These are phyloP conservation scores for Singerocomus rubriflavus DNA, from an alignment of 1,284 basidiomycete genomes.

Conservation along the genomic window DNA sequence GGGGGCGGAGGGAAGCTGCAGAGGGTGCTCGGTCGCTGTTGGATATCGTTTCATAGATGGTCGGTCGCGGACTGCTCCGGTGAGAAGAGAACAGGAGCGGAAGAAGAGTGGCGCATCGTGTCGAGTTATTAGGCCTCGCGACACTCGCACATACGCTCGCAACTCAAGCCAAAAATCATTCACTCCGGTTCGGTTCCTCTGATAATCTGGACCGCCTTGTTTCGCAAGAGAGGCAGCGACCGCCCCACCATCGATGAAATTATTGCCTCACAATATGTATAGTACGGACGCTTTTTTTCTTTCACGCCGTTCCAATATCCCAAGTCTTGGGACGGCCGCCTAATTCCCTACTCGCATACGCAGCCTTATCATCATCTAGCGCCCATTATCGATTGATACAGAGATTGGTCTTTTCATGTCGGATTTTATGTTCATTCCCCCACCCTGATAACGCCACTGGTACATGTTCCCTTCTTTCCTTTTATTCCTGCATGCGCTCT, in stretches of 20 bases:
- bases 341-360: slow-evolving; percentile 22
- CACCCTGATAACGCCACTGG: slow-evolving; percentile 19
- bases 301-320: slow-evolving; percentile 41
- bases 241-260: slow-evolving; percentile 28
- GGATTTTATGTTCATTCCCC: slow-evolving; percentile 31
- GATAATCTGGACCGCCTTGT: slow-evolving; percentile 22
- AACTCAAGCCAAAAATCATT: slow-evolving; percentile 13
- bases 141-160: slow-evolving; percentile 22
- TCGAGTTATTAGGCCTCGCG: slow-evolving; percentile 23
- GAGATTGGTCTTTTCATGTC: slow-evolving; percentile 23
- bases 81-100: slow-evolving; percentile 16
- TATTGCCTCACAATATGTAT: slow-evolving; percentile 39
- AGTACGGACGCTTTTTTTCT: slow-evolving; percentile 65
- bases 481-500: slow-evolving; percentile 22
- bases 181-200: slow-evolving; percentile 9
- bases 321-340: slow-evolving; percentile 32
- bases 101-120: slow-evolving; percentile 41
- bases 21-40: slow-evolving; percentile 50
- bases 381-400: slow-evolving; percentile 34
- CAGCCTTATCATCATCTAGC: slow-evolving; percentile 27
- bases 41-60: slow-evolving; percentile 38
- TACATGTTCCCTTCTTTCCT: slow-evolving; percentile 21
- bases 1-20: slow-evolving; percentile 56
- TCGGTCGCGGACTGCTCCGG: slow-evolving; percentile 31
- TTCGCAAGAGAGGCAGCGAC: slow-evolving; percentile 23